phyloP scores from a whole-genome alignment of 495 filamentous ascomycete species.

The Penicilliopsis zonata region DNA sequence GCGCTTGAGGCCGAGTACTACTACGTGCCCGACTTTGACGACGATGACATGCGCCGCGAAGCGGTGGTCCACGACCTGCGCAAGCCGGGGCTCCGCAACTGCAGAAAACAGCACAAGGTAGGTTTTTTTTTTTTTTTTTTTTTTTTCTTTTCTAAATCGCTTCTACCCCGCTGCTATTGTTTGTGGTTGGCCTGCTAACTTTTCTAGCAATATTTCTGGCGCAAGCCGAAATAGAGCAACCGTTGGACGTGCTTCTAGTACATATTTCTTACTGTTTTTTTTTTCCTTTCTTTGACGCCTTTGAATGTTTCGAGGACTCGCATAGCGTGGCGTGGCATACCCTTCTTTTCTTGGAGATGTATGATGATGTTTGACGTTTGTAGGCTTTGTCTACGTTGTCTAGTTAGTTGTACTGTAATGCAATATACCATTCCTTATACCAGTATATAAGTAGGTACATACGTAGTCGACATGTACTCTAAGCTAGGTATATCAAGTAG shows the following conservation, averaged over 20 bases:
- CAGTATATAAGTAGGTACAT: no score
- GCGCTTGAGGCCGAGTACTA: slow-evolving; percentile 92
- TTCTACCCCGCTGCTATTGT: no score
- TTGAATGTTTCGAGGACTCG: slow-evolving; percentile 19
- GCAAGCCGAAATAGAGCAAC: slow-evolving; percentile 50
- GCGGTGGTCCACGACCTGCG: slow-evolving; percentile 77
- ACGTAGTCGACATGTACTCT: no score
- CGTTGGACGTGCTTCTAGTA: slow-evolving; percentile 21
- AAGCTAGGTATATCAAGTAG: no score
- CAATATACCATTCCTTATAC: no score
- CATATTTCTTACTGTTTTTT: slow-evolving; percentile 28
- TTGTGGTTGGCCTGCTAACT: no score
- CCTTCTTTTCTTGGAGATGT: slow-evolving; percentile 23
- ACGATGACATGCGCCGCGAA: slow-evolving; percentile 62
- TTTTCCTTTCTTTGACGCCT: slow-evolving; percentile 12
- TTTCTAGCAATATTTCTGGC: slow-evolving; percentile 86
- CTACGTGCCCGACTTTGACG: slow-evolving; percentile 86
- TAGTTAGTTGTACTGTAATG: no score
- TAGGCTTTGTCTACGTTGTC: no score
- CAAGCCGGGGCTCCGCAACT: slow-evolving; percentile 77
- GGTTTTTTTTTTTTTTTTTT: slow-evolving; percentile 10
- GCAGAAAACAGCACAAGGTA: slow-evolving; percentile 95
- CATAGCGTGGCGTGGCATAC: slow-evolving; percentile 44
- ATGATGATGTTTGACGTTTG: slow-evolving; percentile 26
- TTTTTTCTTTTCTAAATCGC: slow-evolving; percentile 3